Conservation (phyloP, 768 basidiomycete species). For the Amanita inopinata region DNA sequence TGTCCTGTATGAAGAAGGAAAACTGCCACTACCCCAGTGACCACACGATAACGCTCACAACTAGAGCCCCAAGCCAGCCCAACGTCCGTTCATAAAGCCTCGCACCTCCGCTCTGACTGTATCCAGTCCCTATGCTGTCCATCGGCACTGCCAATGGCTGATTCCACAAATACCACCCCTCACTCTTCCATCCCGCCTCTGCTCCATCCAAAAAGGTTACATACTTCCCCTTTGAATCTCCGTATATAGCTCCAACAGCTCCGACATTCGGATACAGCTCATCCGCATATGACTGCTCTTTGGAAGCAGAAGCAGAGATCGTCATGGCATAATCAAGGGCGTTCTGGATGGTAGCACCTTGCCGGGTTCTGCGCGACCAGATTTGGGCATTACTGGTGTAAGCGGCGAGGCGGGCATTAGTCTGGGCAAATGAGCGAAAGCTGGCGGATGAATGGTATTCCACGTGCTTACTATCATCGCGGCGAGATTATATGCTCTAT, state of each 20-base stretch:
- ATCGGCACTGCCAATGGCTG: constrained; percentile 33
- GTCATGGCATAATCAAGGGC: constrained; percentile 53
- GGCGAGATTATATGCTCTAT: constrained; percentile 56
- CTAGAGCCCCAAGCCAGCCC: too few species aligned
- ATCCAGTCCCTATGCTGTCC: not conserved
- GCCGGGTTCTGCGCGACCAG: constrained; percentile 40
- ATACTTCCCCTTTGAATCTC: constrained; percentile 54
- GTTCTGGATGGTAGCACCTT: constrained; percentile 46
- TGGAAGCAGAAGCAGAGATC: constrained; percentile 22
- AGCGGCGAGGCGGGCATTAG: constrained; percentile 43
- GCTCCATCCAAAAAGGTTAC: constrained; percentile 31
- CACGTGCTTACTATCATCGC: constrained; percentile 49
- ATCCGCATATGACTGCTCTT: constrained; percentile 27
- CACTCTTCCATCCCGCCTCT: constrained; percentile 28
- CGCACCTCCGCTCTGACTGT: not conserved
- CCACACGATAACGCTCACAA: too few species aligned
- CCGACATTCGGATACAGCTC: constrained; percentile 53
- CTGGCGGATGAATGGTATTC: not conserved
- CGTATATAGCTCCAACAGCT: constrained; percentile 45
- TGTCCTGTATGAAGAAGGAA: too few species aligned
- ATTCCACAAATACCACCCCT: constrained; percentile 45
- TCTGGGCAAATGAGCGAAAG: constrained; percentile 25
- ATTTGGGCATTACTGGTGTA: constrained; percentile 34
- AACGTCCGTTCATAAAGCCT: too few species aligned
- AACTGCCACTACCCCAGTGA: too few species aligned